A percentile compares a stretch with the other conserved stretches of the same genome.
Conservation (phyloP, 441 rosid species). For the Euphorbia celastroides region DNA sequence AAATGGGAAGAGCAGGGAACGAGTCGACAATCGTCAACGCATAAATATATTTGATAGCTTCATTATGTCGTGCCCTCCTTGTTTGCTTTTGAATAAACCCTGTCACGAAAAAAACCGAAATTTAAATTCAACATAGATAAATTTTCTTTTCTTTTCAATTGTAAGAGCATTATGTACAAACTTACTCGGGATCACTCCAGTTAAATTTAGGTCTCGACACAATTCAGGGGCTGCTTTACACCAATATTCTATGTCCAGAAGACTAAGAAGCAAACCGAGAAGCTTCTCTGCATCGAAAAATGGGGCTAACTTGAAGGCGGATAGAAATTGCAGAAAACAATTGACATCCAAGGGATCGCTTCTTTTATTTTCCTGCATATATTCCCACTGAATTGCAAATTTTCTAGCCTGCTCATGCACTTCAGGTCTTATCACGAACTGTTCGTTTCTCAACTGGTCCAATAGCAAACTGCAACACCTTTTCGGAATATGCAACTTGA, state of each 20-base stretch:
- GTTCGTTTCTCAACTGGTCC: constrained; percentile 24
- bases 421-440: constrained; percentile 17
- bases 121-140: background rate
- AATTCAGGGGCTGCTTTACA: constrained; percentile 21
- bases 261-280: constrained; percentile 20
- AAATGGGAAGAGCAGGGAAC: constrained; percentile 22
- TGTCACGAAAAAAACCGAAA: constrained; percentile 8
- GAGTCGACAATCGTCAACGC: constrained; percentile 22
- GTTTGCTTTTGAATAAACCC: constrained; percentile 27
- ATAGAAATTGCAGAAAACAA: constrained; percentile 32
- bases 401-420: constrained; percentile 23
- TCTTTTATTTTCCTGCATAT: constrained; percentile 13
- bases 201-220: constrained; percentile 24
- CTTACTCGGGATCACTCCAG: constrained; percentile 27
- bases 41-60: constrained; percentile 27
- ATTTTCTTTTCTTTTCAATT: too few species aligned
- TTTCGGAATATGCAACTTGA: background rate
- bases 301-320: constrained; percentile 26
- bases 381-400: constrained; percentile 31
- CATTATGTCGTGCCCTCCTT: constrained; percentile 12
- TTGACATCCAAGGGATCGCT: constrained; percentile 22
- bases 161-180: background rate
- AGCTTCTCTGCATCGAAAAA: constrained; percentile 21
- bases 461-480: constrained; percentile 18
- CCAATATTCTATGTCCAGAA: constrained; percentile 21